Conservation (phyloP, 2,329 filamentous ascomycete species). For the Rugonectria rugulosa region DNA sequence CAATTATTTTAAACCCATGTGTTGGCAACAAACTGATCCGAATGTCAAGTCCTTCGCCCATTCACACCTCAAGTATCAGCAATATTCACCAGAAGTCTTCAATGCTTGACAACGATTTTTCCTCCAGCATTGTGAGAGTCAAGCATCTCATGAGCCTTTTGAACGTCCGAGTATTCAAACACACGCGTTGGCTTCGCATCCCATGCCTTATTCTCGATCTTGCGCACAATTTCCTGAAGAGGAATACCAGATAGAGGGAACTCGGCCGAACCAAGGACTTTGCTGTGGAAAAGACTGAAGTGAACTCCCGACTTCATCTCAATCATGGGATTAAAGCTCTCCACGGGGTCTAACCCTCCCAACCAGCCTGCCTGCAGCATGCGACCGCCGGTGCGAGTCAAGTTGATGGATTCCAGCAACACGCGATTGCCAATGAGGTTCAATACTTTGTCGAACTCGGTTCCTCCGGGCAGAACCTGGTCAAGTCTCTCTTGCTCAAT, state of each 20-base stretch:
- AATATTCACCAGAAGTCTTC: too few relatives aligned
- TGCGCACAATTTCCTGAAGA: conserved; percentile 46
- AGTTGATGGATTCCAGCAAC: conserved; percentile 3
- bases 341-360: conserved; percentile 42
- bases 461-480: background rate
- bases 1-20: too few relatives aligned
- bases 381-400: background rate
- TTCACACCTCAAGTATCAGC: too few relatives aligned
- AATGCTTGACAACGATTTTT: background rate
- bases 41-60: too few relatives aligned
- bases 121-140: background rate
- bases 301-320: conserved; percentile 55
- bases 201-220: conserved; percentile 45
- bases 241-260: conserved; percentile 50
- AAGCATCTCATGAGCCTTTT: conserved; percentile 38
- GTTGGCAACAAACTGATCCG: too few relatives aligned
- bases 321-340: conserved; percentile 50
- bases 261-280: conserved; percentile 44
- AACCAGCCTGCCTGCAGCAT: conserved; percentile 11
- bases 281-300: conserved; percentile 53
- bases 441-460: background rate
- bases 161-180: conserved; percentile 44
- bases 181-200: conserved; percentile 44
- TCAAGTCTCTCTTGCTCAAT: background rate
- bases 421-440: conserved; percentile 8